Conservation (phyloP, 2,329 filamentous ascomycete genomes). For the Penicillium occitanis region DNA sequence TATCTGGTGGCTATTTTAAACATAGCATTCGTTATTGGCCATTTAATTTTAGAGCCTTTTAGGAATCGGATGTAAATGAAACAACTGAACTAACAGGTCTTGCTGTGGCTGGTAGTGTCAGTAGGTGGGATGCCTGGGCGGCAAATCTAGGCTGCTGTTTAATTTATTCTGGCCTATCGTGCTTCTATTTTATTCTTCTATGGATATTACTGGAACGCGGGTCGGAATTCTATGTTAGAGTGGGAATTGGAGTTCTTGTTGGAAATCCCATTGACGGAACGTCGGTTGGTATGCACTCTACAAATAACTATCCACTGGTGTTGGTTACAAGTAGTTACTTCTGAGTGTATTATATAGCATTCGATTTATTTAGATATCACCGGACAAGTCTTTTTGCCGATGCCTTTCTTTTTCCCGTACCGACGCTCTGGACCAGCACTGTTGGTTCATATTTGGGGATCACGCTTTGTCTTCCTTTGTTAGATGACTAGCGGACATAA, state of each 20-base stretch:
- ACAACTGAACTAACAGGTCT: slow-evolving; percentile 55
- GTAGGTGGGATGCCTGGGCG: slow-evolving; percentile 40
- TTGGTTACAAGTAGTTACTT: slow-evolving; percentile 27
- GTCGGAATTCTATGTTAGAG: slow-evolving; percentile 55
- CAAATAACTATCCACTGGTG: slow-evolving; percentile 27
- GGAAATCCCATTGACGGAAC: slow-evolving; percentile 34
- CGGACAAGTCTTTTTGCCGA: not conserved
- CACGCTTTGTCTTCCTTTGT: not conserved
- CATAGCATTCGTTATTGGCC: too few species aligned
- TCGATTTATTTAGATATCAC: too few species aligned
- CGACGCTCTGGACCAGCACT: not conserved
- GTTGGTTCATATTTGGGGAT: not conserved
- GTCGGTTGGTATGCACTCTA: slow-evolving; percentile 23
- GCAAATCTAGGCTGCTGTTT: slow-evolving; percentile 52
- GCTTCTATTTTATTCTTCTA: slow-evolving; percentile 45
- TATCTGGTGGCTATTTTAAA: slow-evolving; percentile 61
- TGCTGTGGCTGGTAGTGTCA: slow-evolving; percentile 41
- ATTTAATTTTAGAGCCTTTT: too few species aligned
- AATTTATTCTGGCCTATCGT: slow-evolving; percentile 52
- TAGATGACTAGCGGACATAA: not conserved
- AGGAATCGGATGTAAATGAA: too few species aligned
- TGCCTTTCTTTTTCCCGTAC: not conserved
- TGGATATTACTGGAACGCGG: slow-evolving; percentile 56
- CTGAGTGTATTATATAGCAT: too few species aligned
- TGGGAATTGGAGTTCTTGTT: slow-evolving; percentile 33